Evolutionary conservation across 768 basidiomycete genomes (phyloP).

Genomic region (Tubosaeta brunneosetosa): DNA sequence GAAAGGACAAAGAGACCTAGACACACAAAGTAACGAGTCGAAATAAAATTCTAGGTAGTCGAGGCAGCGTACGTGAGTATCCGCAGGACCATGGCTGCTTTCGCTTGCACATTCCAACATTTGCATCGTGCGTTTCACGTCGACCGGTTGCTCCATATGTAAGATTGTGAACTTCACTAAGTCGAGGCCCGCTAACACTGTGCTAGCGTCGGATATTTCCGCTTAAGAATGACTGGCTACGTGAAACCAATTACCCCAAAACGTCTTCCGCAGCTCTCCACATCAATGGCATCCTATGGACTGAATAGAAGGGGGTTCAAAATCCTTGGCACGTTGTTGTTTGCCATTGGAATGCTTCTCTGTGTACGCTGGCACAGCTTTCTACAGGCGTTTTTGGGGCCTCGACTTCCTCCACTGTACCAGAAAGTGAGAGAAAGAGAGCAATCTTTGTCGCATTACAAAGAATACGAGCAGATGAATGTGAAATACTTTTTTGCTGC

Average conservation of each 20-base stretch:
- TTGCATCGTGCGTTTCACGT: not conserved
- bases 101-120: too few species aligned
- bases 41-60: too few species aligned
- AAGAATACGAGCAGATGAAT: constrained; percentile 29
- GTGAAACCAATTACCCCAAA: not conserved
- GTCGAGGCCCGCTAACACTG: not conserved
- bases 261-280: not conserved
- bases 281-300: constrained; percentile 16
- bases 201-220: not conserved
- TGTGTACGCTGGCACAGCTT: constrained; percentile 7
- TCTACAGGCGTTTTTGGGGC: not conserved
- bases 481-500: constrained; percentile 44
- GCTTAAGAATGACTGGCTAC: not conserved
- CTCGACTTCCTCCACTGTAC: constrained; percentile 39
- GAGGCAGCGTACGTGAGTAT: too few species aligned
- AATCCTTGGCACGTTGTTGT: constrained; percentile 6
- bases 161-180: not conserved
- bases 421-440: constrained; percentile 36
- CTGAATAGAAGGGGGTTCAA: constrained; percentile 24
- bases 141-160: not conserved
- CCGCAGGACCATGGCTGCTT: too few species aligned
- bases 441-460: constrained; percentile 39
- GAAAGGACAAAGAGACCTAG: too few species aligned
- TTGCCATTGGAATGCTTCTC: constrained; percentile 9
- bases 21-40: too few species aligned